A percentile compares a stretch with the other conserved stretches of the same genome.
phyloP scores from a whole-genome alignment of 768 basidiomycete genomes.

The Dictyophora rubrovolvata region DNA sequence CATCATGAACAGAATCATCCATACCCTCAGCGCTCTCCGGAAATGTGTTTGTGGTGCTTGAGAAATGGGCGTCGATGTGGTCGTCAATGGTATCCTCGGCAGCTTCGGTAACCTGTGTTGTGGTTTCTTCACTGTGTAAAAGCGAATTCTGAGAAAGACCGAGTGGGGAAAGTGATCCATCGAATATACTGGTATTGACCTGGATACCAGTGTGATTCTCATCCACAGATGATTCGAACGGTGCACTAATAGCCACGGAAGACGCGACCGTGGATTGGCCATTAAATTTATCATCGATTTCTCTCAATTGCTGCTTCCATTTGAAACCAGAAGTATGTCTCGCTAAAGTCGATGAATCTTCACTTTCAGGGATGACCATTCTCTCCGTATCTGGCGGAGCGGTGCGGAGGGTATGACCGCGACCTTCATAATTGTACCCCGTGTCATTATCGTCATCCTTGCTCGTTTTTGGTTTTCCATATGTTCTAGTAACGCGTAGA shows the following conservation, averaged over 20 bases:
- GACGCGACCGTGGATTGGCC: conserved; percentile 11
- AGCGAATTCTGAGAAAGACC: not conserved
- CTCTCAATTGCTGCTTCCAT: conserved; percentile 34
- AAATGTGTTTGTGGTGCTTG: too few relatives aligned
- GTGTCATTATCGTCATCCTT: not conserved
- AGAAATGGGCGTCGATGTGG: too few relatives aligned
- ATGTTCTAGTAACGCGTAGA: conserved; percentile 4
- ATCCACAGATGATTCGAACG: not conserved
- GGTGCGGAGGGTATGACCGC: conserved; percentile 5
- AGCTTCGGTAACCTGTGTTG: not conserved
- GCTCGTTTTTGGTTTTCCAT: conserved; percentile 4
- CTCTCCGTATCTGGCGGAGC: conserved; percentile 3
- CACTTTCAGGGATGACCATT: conserved; percentile 8
- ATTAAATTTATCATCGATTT: conserved; percentile 28
- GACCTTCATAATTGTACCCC: not conserved
- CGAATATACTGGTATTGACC: not conserved
- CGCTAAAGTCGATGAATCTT: not conserved
- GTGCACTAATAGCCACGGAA: not conserved
- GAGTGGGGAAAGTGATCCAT: not conserved
- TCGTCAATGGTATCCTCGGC: not conserved
- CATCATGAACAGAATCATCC: too few relatives aligned
- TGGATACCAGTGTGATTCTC: not conserved
- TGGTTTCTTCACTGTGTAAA: not conserved
- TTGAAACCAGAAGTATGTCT: conserved; percentile 19
- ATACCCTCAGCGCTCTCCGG: too few relatives aligned